Conservation (phyloP, 169 alveolate species). For the Theileria parva region DNA sequence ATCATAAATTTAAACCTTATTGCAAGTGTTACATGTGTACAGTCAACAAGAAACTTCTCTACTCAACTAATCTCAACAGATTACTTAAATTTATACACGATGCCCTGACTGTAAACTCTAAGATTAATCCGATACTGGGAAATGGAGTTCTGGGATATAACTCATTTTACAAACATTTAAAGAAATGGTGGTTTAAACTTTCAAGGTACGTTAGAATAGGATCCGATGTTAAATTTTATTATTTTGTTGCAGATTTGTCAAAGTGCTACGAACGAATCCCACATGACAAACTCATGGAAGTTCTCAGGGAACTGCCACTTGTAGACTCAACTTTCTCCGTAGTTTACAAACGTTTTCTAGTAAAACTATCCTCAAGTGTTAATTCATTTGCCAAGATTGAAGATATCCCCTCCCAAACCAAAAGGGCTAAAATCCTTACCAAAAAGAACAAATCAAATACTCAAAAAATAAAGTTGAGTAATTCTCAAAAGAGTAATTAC, state of each 20-base stretch:
- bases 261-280: conserved; percentile 57
- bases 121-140: conserved; percentile 35
- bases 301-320: conserved; percentile 8
- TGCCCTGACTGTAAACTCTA: conserved; percentile 37
- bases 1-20: background rate
- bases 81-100: conserved; percentile 34
- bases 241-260: conserved; percentile 58
- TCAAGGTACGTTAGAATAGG: background rate
- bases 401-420: conserved; percentile 9
- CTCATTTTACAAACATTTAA: conserved; percentile 29
- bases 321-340: conserved; percentile 13
- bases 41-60: background rate
- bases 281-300: conserved; percentile 33
- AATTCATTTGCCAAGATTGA: conserved; percentile 36
- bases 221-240: conserved; percentile 21
- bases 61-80: conserved; percentile 16
- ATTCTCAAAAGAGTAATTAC: background rate
- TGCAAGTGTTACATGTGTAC: conserved; percentile 12
- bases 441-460: background rate
- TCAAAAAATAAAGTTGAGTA: background rate
- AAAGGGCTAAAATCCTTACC: background rate
- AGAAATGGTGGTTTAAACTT: conserved; percentile 62
- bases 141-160: conserved; percentile 54
- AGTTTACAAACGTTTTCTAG: conserved; percentile 34
- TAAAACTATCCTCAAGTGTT: conserved; percentile 35